phyloP scores from a whole-genome alignment of 2,329 filamentous ascomycete species.

The Hypoxylon sp. region DNA sequence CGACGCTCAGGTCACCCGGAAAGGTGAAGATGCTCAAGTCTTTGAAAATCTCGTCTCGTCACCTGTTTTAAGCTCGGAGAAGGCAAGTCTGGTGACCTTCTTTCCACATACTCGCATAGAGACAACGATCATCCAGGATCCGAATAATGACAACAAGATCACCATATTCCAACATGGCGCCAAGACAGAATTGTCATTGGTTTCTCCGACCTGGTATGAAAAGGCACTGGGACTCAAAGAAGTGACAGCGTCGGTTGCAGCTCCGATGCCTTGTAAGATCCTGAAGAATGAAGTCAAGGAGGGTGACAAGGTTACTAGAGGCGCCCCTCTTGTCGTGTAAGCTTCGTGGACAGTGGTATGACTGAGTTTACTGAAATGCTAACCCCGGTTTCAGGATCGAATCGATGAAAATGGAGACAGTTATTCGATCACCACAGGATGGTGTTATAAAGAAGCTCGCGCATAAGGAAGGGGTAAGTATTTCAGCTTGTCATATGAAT shows the following conservation, averaged over 20 bases:
- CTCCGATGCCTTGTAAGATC: conserved; percentile 98
- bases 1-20: conserved; percentile 60
- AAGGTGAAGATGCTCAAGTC: conserved; percentile 55
- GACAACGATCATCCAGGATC: conserved; percentile 78
- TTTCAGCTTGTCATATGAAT: conserved; percentile 19
- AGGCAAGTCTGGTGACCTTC: conserved; percentile 72
- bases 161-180: conserved; percentile 80
- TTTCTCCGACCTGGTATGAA: conserved; percentile 81
- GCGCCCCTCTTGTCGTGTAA: conserved; percentile 86
- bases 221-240: conserved; percentile 89
- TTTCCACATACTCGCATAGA: conserved; percentile 85
- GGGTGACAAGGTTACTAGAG: conserved; percentile 85
- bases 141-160: conserved; percentile 66
- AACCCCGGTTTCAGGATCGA: conserved; percentile 73
- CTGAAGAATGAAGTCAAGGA: conserved; percentile 88
- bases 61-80: conserved; percentile 47
- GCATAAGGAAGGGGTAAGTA: conserved; percentile 78
- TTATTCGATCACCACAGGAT: conserved; percentile 80
- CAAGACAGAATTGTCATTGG: conserved; percentile 69
- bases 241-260: conserved; percentile 82
- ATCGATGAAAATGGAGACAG: conserved; percentile 92
- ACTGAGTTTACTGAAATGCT: conserved; percentile 4
- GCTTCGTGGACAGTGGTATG: conserved; percentile 49
- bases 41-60: conserved; percentile 63
- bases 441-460: conserved; percentile 79